phyloP scores from a whole-genome alignment of 176 grass and related monocot genomes.

The Carex pumila region DNA sequence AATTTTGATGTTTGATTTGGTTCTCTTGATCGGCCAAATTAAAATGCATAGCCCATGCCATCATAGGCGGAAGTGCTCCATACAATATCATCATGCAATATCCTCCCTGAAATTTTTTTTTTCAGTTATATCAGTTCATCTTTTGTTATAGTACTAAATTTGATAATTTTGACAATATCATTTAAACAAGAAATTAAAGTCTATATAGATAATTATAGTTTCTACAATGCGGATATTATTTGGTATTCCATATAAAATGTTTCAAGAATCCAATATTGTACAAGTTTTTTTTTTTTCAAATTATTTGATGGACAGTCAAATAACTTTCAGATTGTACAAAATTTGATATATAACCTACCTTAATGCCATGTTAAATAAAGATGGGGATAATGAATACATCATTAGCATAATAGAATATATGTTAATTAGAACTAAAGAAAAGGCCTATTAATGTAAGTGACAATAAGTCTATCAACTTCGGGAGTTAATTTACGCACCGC shows the following conservation, averaged over 20 bases:
- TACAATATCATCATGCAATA: constrained; percentile 93
- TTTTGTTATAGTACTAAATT: not conserved
- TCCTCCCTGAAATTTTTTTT: constrained; percentile 35
- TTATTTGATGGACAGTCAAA: not conserved
- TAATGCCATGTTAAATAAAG: not conserved
- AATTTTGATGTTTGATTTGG: not conserved
- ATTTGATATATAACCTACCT: too few relatives aligned
- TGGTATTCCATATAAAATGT: not conserved
- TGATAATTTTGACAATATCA: not conserved
- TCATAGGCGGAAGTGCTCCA: constrained; percentile 66
- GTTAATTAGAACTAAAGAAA: not conserved
- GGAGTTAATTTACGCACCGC: constrained; percentile 35
- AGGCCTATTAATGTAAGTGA: not conserved
- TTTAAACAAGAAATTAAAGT: not conserved
- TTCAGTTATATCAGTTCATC: not conserved
- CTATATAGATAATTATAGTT: not conserved
- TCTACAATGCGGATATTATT: not conserved
- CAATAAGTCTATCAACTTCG: not conserved
- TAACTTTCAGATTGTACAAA: too few relatives aligned
- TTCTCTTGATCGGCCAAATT: constrained; percentile 2
- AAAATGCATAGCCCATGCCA: constrained; percentile 58
- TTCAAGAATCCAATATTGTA: not conserved
- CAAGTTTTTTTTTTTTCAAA: not conserved
- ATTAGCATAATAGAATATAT: not conserved
- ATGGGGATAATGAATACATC: not conserved